Evolutionary conservation across 352 stramenopile genomes (phyloP).

Genomic region (Stephanocyclus meneghinianus): DNA sequence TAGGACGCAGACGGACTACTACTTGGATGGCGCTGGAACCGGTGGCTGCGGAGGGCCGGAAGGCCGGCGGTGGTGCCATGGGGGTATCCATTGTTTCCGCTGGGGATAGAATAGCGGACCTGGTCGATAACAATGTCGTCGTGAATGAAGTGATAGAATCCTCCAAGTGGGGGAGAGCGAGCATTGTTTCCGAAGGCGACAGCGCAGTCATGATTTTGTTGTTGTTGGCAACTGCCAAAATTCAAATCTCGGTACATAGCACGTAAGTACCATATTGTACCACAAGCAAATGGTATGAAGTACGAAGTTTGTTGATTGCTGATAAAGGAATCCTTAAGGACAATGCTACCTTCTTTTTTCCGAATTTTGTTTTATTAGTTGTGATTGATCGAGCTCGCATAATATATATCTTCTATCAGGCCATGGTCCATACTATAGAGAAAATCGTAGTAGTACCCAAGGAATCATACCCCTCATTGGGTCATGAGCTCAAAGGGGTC

Average conservation of each 20-base stretch:
- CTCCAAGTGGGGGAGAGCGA: too few species aligned
- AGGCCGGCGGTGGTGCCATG: conserved; percentile 1
- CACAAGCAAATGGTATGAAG: too few species aligned
- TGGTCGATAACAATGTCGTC: not conserved
- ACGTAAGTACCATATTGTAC: not conserved
- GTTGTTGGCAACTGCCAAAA: not conserved
- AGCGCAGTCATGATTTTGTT: not conserved
- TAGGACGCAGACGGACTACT: conserved; percentile 71
- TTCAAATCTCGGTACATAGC: not conserved
- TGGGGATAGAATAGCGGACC: not conserved
- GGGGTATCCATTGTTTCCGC: not conserved
- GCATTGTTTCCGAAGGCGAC: not conserved
- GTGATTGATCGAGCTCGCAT: too few species aligned
- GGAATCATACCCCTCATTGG: too few species aligned
- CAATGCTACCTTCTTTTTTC: too few species aligned
- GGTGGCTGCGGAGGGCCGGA: not conserved
- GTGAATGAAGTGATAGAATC: not conserved
- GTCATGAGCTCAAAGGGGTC: too few species aligned
- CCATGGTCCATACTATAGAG: too few species aligned
- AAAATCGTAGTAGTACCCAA: too few species aligned
- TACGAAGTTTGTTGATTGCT: too few species aligned
- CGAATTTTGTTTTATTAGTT: too few species aligned
- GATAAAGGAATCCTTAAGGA: too few species aligned
- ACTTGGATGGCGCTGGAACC: conserved; percentile 61
- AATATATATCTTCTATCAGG: too few species aligned